These are phyloP conservation scores for Ustilago xerochloae DNA, from an alignment of 1,284 basidiomycete species.

Conservation along the genomic window DNA sequence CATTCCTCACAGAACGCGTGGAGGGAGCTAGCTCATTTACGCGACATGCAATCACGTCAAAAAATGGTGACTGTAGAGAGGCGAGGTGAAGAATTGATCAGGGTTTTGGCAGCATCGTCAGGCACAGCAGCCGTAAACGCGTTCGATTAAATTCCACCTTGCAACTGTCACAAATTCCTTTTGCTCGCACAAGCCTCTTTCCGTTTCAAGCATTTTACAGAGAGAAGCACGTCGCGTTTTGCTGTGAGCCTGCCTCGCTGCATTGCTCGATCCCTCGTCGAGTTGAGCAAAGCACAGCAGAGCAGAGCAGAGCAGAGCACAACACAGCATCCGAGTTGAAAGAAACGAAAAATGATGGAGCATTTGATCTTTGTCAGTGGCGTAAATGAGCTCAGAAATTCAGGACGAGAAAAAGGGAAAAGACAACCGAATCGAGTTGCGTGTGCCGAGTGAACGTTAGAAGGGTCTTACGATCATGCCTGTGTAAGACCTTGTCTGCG, in stretches of 20 bases:
- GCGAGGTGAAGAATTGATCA: background rate
- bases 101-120: slow-evolving; percentile 1
- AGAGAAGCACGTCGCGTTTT: slow-evolving; percentile 9
- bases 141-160: slow-evolving; percentile 33
- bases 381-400: slow-evolving; percentile 3
- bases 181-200: slow-evolving; percentile 5
- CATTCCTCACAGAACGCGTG: slow-evolving; percentile 5
- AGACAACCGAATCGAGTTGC: no score
- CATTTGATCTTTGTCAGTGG: background rate
- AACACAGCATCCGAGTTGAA: background rate
- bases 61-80: slow-evolving; percentile 15
- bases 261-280: slow-evolving; percentile 3
- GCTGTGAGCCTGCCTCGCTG: background rate
- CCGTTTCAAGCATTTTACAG: no score
- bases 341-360: background rate
- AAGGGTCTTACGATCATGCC: background rate
- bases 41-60: slow-evolving; percentile 8
- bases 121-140: background rate
- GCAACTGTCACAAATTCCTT: slow-evolving; percentile 5
- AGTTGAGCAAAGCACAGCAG: background rate
- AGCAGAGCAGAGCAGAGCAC: background rate
- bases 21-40: slow-evolving; percentile 11
- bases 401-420: background rate
- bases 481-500: no score
- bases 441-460: background rate